Percentiles rank a stretch among this genome's conserved stretches.
These are phyloP conservation scores for Geotrichum klebahnii DNA, from an alignment of 1,139 yeast species.

Conservation along the genomic window DNA sequence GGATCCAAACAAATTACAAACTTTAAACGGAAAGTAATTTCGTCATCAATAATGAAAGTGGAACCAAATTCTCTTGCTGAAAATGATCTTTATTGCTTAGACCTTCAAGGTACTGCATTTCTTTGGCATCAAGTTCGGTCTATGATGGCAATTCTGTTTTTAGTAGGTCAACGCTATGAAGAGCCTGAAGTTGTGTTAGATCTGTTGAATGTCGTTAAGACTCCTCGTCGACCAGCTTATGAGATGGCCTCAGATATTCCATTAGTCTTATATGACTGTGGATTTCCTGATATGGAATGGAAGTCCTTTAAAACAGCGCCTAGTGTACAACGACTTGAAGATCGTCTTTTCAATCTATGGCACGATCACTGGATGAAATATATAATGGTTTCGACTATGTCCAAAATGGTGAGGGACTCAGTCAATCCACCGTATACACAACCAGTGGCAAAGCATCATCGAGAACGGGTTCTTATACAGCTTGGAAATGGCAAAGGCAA, in stretches of 20 bases:
- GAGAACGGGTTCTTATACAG: conserved; percentile 24
- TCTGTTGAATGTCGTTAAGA: conserved; percentile 53
- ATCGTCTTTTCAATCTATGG: conserved; percentile 34
- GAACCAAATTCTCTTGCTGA: conserved; percentile 22
- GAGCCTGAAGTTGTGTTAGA: conserved; percentile 52
- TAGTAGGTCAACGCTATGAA: conserved; percentile 78
- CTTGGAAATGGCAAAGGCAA: conserved; percentile 33
- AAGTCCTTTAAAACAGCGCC: conserved; percentile 25
- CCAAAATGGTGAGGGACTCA: conserved; percentile 26
- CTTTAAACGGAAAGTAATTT: conserved; percentile 54
- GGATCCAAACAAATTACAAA: conserved; percentile 89
- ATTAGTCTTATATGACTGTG: conserved; percentile 79
- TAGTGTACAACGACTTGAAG: conserved; percentile 26
- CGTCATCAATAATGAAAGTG: conserved; percentile 28
- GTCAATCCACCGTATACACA: conserved; percentile 12
- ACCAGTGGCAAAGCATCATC: neutral
- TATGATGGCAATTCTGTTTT: conserved; percentile 79
- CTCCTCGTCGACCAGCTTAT: conserved; percentile 70
- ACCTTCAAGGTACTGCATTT: conserved; percentile 83
- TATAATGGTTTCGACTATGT: conserved; percentile 36
- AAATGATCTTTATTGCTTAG: conserved; percentile 54
- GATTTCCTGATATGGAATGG: conserved; percentile 69
- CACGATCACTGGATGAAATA: conserved; percentile 39
- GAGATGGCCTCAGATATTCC: conserved; percentile 95
- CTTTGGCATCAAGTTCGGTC: conserved; percentile 98